Evolutionary conservation across 441 rosid genomes (phyloP), one percentile per base, ranked within the genome.

Genomic region (Populus hybrid): DNA sequence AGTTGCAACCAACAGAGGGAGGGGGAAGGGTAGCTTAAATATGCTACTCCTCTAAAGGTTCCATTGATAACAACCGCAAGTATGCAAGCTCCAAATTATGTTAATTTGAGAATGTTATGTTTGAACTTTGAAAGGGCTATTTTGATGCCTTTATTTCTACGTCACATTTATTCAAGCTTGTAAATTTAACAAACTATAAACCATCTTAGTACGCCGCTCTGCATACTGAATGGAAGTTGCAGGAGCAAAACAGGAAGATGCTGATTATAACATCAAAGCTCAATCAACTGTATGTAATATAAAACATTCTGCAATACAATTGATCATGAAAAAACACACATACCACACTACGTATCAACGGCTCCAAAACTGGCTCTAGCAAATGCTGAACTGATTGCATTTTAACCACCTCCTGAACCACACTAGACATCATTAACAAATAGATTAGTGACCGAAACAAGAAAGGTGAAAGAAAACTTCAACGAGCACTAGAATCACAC

Each of bases 281-380:
- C 68, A 69, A 61, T 9, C 11, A n/a, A 33, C 24, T 61, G 63
- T 38, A 33, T 1, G 66, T 21, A 64, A 2, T 20, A 76, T 23
- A 33, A 20, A 73, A 45, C 50, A 4, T 45, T 59, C 23, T 23
- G 28, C 65, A 45, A 69, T 61, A 24, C 61, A 61, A 68, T 26
- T 61, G 65, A 14, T 70, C 33, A 24, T 65, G 79, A 63, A 23
- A 2, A 28, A 63, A 77, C 29, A 74, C 53, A 80, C 93, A 7
- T 88, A 93, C 97, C 97, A 95, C 99, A 81, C 89, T 88, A 65
- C 99, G 97, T 74, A 95, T 89, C 84, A 95, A 85, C 20, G 99
- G 99, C 88, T 93, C 99, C 65, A 95, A 83, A 88, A 88, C 84
- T 3, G 95, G 97, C 85, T 92, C 99, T 78, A 95, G 88, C 74